These are phyloP conservation scores for Astrothelium macrocarpum DNA, from an alignment of 495 filamentous ascomycete genomes.

Conservation along the genomic window DNA sequence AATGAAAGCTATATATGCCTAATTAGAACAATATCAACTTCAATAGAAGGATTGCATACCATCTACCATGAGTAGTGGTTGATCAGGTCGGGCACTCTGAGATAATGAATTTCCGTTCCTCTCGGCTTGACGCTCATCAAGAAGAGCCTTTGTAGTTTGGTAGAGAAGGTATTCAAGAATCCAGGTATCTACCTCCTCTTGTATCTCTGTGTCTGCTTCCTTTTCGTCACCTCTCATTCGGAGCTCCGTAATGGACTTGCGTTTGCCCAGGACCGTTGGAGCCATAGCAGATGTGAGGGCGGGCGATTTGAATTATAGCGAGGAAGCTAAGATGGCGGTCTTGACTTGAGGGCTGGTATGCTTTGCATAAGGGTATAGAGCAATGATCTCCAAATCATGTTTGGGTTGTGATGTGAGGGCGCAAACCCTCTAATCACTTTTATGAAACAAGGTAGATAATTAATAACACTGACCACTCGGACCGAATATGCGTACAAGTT, in stretches of 20 bases:
- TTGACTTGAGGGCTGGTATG: background rate
- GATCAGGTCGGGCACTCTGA: background rate
- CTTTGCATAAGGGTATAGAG: background rate
- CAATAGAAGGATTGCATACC: background rate
- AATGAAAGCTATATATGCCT: constrained; percentile 21
- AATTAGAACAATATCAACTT: background rate
- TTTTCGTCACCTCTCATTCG: background rate
- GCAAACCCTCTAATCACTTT: background rate
- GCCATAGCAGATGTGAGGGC: background rate
- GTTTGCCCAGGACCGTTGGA: background rate
- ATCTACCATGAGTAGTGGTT: constrained; percentile 8
- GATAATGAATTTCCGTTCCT: background rate
- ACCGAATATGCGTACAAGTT: too few relatives aligned
- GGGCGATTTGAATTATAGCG: background rate
- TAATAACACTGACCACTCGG: too few relatives aligned
- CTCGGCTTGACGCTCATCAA: constrained; percentile 17
- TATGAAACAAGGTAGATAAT: background rate
- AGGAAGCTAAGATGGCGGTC: background rate
- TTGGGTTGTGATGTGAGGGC: background rate
- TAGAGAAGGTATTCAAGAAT: constrained; percentile 49
- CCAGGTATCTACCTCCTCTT: constrained; percentile 39
- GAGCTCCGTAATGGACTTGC: background rate
- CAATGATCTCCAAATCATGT: background rate
- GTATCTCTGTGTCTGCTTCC: constrained; percentile 7
- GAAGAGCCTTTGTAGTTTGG: constrained; percentile 31